Evolutionary conservation across 495 filamentous ascomycete species (phyloP), one percentile per base, ranked within the genome.

Genomic region (Hamigera avellanea): DNA sequence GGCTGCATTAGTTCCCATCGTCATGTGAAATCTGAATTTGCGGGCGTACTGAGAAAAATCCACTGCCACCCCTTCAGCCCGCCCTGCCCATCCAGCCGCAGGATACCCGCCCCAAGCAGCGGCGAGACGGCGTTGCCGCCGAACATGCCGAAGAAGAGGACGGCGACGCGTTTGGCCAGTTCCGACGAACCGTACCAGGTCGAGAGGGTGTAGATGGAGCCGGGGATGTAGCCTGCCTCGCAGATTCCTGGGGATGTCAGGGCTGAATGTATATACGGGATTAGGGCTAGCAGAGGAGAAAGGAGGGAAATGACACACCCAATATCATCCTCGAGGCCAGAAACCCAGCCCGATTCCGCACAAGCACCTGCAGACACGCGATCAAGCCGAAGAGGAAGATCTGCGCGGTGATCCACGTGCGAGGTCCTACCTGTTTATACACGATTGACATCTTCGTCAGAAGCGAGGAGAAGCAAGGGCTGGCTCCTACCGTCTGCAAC

Each of bases 181-280:
- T 75, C 67, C 8, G 56, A 48, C 12, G 49, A 52, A 33, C 67
- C 69, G 44, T 77, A 76, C 70, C 71, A 75, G 7, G 62, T 61
- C 0, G 72, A 71, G n/a, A 75, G 52, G 4, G 69, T 73, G 33
- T 64, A 77, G 18, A 77, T 57, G 0, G 64, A 57, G 6, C 62
- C 71, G 0, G 72, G 72, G n/a, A 75, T 75, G 44, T 71, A 77
- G 0, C 72, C 72, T 0, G 69, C 62, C 35, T 76, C 73, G 16
- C 61, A 61, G 17, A 72, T 56, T 8, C 69, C 72, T n/a, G n/a
- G n/a, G n/a, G n/a, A n/a, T n/a, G n/a, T n/a, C n/a, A n/a, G n/a
- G n/a, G n/a, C n/a, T n/a, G n/a, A n/a, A n/a, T n/a, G n/a, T n/a
- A n/a, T n/a, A n/a, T n/a, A n/a, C n/a, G n/a, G n/a, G n/a, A n/a